A percentile compares a stretch with the other conserved stretches of the same genome.
These are phyloP conservation scores for Rhodomyrtus psidioides DNA, from an alignment of 441 rosid species.

Conservation along the genomic window DNA sequence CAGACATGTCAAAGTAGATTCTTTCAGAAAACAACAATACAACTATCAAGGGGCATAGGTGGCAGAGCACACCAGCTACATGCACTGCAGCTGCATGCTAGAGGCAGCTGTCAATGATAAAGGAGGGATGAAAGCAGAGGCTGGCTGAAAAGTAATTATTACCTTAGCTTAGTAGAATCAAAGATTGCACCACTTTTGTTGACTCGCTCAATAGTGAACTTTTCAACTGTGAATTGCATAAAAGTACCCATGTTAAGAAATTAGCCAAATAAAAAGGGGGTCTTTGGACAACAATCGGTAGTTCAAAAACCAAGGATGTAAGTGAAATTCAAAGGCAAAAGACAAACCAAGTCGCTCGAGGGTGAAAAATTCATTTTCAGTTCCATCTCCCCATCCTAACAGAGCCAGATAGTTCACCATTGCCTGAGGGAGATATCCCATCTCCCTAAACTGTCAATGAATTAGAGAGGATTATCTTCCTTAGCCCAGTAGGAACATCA, in stretches of 20 bases:
- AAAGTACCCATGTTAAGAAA: conserved; percentile 9
- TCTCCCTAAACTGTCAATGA: conserved; percentile 62
- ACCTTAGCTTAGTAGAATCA: conserved; percentile 84
- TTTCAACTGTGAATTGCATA: conserved; percentile 57
- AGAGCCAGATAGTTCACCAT: conserved; percentile 95
- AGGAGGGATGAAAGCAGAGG: not conserved
- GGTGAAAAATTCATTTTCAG: conserved; percentile 88
- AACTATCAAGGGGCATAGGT: not conserved
- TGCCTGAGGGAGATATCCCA: conserved; percentile 91
- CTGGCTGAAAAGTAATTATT: not conserved
- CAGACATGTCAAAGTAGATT: not conserved
- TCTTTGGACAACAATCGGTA: not conserved
- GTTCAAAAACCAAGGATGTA: not conserved
- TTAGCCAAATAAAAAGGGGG: not conserved
- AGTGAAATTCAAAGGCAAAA: not conserved
- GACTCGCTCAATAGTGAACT: conserved; percentile 76
- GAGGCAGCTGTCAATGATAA: not conserved
- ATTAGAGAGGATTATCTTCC: not conserved
- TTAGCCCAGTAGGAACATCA: not conserved
- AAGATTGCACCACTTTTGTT: conserved; percentile 89
- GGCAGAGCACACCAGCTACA: not conserved
- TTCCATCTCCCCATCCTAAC: conserved; percentile 98
- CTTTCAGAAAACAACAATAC: not conserved
- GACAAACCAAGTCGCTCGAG: conserved; percentile 72
- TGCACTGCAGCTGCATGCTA: not conserved